Base-by-base conservation (phyloP, 306 rosid species). In the Pachyrhizus erosus region DNA sequence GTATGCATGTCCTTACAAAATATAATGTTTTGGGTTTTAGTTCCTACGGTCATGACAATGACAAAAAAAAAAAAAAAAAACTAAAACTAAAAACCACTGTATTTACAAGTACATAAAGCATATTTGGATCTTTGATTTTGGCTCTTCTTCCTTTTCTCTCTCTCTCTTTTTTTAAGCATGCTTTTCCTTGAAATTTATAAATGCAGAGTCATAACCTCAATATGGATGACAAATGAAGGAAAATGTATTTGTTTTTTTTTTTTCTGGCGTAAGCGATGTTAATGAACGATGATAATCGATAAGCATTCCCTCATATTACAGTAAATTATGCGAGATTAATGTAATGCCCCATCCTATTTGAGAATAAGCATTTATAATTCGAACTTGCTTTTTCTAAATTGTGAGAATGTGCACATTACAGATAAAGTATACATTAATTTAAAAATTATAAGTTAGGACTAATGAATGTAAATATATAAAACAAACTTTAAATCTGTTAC, bases 251-350 rank as follows among this genome's bases (percentile, higher is more conserved):
- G 6, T 34, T 34, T 34, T 20, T 2, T 20, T 54, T 20, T 60
- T 60, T 60, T 26, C 34, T 60, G 37, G 18, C 31, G 37, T 60
- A 23, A 60, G 26, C 29, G 5, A 72, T 8, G 62, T 51, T 17
- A 10, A n/a, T n/a, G 57, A 51, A 8, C 1, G 13, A 42, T 42
- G 46, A 40, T 12, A 40, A 68, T 68, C 5, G 52, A 11, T 11
- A 21, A 42, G 21, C 55, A 11, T 0, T 61, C 10, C 15, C 49
- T 67, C 51, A 70, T 33, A 33, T 70, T 23, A 17, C 12, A 48
- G 21, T 42, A 27, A 70, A 70, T 49, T 70, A 11, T 70, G 76
- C 7, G 76, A 43, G 57, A 24, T 45, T 14, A 45, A 70, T 70
- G 15, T 26, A 20, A 42, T 70, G 58, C 58, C 12, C 14, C 11